phyloP scores from a whole-genome alignment of 164 flowering plant species.

The Stephania cephalantha region DNA sequence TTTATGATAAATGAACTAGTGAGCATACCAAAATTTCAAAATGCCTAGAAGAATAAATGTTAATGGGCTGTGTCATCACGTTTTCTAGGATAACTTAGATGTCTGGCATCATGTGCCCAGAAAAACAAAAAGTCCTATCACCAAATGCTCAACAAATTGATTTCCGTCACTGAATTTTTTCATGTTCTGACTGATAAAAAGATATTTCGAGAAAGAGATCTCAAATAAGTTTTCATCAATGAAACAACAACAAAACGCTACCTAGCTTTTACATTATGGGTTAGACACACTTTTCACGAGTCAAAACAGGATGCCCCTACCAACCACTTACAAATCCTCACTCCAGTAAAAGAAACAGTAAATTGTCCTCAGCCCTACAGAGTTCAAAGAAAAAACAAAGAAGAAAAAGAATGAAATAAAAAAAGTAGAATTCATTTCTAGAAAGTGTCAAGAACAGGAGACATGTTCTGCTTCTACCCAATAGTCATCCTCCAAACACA shows the following conservation, averaged over 20 bases:
- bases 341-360: conserved; percentile 9
- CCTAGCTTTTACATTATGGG: not conserved
- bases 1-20: not conserved
- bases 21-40: not conserved
- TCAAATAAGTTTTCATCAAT: not conserved
- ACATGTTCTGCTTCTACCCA: conserved; percentile 9
- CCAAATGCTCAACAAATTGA: not conserved
- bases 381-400: not conserved
- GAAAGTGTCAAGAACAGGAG: conserved; percentile 12
- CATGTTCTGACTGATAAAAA: not conserved
- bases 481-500: conserved; percentile 22
- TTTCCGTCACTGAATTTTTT: not conserved
- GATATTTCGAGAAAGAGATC: not conserved
- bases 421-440: conserved; percentile 4
- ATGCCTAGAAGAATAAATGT: not conserved
- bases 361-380: conserved; percentile 5
- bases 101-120: not conserved
- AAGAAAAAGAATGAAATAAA: conserved; percentile 1
- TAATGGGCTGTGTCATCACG: not conserved
- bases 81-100: not conserved
- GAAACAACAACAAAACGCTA: not conserved
- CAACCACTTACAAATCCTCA: not conserved
- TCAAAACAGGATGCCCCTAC: conserved; percentile 1
- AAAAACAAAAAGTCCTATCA: not conserved
- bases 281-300: not conserved